These are phyloP conservation scores for Penstemon eatonii DNA, from an alignment of 257 asterid genomes.

Conservation along the genomic window DNA sequence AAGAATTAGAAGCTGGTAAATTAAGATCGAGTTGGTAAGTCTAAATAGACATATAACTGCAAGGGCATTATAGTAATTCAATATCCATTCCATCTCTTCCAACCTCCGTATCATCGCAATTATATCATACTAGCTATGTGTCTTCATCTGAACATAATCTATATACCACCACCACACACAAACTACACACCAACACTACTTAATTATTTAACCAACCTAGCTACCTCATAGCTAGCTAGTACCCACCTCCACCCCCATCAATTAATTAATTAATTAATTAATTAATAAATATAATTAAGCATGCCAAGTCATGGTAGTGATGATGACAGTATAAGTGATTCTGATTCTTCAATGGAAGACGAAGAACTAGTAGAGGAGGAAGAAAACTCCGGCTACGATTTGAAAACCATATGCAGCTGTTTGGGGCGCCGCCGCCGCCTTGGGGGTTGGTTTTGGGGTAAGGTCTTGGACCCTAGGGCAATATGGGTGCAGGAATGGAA, in stretches of 20 bases:
- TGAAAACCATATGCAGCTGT: slow-evolving; percentile 19
- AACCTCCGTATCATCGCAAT: slow-evolving; percentile 34
- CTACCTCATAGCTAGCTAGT: not conserved
- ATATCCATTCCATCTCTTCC: slow-evolving; percentile 17
- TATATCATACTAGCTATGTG: slow-evolving; percentile 3
- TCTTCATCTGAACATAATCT: slow-evolving; percentile 25
- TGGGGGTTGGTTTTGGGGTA: slow-evolving; percentile 41
- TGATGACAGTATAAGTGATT: not conserved
- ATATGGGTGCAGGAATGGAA: slow-evolving; percentile 92
- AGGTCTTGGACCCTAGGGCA: slow-evolving; percentile 56
- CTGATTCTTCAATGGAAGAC: not conserved
- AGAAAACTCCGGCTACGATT: not conserved
- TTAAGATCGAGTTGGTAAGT: not conserved
- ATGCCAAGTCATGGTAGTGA: slow-evolving; percentile 46
- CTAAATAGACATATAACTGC: slow-evolving; percentile 18
- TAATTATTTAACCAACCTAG: slow-evolving; percentile 11
- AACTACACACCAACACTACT: not conserved
- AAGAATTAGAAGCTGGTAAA: not conserved
- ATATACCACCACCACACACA: slow-evolving; percentile 4
- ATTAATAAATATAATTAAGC: not conserved
- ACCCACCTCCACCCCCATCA: not conserved
- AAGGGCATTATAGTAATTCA: slow-evolving; percentile 44
- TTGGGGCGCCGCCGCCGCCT: slow-evolving; percentile 25
- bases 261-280: not conserved
- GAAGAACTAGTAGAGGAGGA: slow-evolving; percentile 27